These are phyloP conservation scores for Raffaelea albimanens DNA, from an alignment of 2,329 filamentous ascomycete species.

Conservation along the genomic window DNA sequence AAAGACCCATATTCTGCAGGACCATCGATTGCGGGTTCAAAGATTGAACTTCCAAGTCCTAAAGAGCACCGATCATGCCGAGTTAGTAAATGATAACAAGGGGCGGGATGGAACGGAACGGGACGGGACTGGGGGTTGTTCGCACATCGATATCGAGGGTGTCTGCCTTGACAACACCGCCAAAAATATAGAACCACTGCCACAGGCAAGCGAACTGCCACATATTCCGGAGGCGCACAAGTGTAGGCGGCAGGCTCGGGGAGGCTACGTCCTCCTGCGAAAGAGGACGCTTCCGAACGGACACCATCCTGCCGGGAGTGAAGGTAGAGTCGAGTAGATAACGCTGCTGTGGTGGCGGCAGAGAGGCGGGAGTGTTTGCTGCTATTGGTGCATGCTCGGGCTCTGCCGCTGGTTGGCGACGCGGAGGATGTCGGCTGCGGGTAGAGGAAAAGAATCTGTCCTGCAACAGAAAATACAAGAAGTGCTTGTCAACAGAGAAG, in stretches of 20 bases:
- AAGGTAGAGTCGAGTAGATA: too few relatives aligned
- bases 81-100: not conserved
- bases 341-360: too few relatives aligned
- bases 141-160: slow-evolving; percentile 81
- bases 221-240: slow-evolving; percentile 71
- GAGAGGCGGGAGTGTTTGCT: too few relatives aligned
- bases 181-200: slow-evolving; percentile 91
- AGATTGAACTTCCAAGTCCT: slow-evolving; percentile 87
- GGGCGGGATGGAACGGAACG: not conserved
- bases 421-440: too few relatives aligned
- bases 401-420: too few relatives aligned
- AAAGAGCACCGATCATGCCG: not conserved
- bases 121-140: not conserved
- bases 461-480: too few relatives aligned
- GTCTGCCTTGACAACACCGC: slow-evolving; percentile 79
- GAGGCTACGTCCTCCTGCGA: slow-evolving; percentile 26
- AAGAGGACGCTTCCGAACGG: slow-evolving; percentile 29
- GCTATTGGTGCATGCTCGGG: too few relatives aligned
- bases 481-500: too few relatives aligned
- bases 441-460: too few relatives aligned
- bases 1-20: slow-evolving; percentile 73
- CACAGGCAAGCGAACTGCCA: slow-evolving; percentile 94
- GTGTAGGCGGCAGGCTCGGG: slow-evolving; percentile 26
- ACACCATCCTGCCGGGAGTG: slow-evolving; percentile 27
- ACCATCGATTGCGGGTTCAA: slow-evolving; percentile 68